phyloP scores from a whole-genome alignment of 225 moss, liverwort and hornwort genomes.

The Straminergon stramineum region DNA sequence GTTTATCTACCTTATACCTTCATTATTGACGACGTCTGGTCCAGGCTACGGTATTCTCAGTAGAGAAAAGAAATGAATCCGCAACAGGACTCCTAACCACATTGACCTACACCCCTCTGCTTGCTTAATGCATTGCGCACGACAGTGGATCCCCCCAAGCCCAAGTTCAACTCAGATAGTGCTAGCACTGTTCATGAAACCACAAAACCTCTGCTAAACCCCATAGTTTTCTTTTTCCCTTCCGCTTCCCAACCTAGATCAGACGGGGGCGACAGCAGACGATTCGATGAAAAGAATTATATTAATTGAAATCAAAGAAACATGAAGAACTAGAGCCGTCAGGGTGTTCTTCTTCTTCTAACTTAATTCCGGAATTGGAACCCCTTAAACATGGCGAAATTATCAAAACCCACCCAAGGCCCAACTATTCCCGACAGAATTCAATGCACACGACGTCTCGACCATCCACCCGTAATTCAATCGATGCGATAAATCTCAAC shows the following conservation, averaged over 20 bases:
- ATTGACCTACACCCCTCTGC: not conserved
- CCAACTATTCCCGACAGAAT: not conserved
- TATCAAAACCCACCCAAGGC: not conserved
- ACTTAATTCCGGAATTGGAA: not conserved
- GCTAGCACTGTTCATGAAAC: not conserved
- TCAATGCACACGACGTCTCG: not conserved
- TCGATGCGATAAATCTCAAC: not conserved
- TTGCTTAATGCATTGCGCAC: not conserved
- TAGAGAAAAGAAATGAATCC: not conserved
- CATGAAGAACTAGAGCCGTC: not conserved
- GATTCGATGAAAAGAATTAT: not conserved
- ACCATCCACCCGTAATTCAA: not conserved
- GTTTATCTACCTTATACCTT: not conserved
- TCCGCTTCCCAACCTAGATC: not conserved
- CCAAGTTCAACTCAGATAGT: not conserved
- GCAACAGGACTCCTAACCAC: not conserved
- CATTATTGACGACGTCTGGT: not conserved
- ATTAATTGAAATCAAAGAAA: not conserved
- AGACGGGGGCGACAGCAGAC: not conserved
- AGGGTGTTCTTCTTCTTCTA: not conserved
- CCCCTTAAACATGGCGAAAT: not conserved
- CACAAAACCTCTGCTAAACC: not conserved
- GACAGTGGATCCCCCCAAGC: not conserved
- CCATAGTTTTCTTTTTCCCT: not conserved
- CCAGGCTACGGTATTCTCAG: not conserved